Evolutionary conservation across 345 rosid species (phyloP), one percentile per base, ranked within the genome.

Genomic region (Gossypium sturtianum): DNA sequence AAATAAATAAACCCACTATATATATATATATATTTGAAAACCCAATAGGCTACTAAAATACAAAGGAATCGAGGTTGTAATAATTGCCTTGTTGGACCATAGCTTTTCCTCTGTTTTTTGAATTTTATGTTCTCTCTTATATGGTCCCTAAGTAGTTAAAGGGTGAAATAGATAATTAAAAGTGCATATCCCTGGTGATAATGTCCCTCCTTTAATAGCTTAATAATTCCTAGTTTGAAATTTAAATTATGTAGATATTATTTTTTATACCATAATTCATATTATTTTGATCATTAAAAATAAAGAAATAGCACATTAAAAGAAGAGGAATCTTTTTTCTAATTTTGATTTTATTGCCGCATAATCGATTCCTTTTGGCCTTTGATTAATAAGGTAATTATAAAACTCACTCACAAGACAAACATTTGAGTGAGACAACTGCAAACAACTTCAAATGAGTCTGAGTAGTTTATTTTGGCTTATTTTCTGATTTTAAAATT

Each of bases 261-360:
- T 52, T 52, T 52, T 34, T 52, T 16, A 17, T 19, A 17, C n/a
- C 16, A 16, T 52, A 49, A 49, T 49, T 12, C 41, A 0, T 0
- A 13, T 49, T 49, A 16, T 49, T 16, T 12, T 12, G 53, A 49
- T 49, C 53, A 34, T 34, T 34, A 4, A 34, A 34, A 34, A 34
- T 34, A 34, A 34, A 34, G 38, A 34, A 34, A 34, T 34, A 34
- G 41, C 41, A 34, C 71, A 77, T 67, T 65, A 49, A 77, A 70
- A 71, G 80, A 45, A 69, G 66, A 47, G 65, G 81, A 70, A 75
- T 68, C 78, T 74, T 73, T 74, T 73, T 71, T 56, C 53, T 19
- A 29, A 12, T 74, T 12, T 25, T 27, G 23, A 45, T n/a, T 73
- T 73, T 64, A n/a, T 19, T 66, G 54, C 4, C 13, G 10, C 49